Percentiles rank a stretch among this genome's conserved stretches.
These are phyloP conservation scores for Fusarium tjaetaba DNA, from an alignment of 2,329 filamentous ascomycete species.

Conservation along the genomic window DNA sequence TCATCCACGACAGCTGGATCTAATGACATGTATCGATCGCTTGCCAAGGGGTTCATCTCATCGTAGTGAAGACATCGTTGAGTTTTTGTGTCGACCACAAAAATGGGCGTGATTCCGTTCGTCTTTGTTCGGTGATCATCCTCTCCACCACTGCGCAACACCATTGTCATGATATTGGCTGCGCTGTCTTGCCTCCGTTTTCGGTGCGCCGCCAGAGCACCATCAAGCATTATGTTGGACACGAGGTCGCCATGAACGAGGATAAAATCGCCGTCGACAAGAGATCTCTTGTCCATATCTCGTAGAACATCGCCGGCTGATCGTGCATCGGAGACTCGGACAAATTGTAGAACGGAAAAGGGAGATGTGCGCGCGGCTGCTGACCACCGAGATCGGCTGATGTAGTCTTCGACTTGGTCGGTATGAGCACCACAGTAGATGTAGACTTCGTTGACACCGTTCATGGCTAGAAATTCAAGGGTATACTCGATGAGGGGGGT, in stretches of 20 bases:
- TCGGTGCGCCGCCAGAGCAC: conserved; percentile 80
- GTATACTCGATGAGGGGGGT: conserved; percentile 97
- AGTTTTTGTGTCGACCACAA: conserved; percentile 83
- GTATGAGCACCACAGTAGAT: conserved; percentile 91
- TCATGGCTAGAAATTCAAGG: conserved; percentile 93
- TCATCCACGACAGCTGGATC: conserved; percentile 82
- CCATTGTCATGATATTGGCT: conserved; percentile 97
- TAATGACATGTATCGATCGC: conserved; percentile 73
- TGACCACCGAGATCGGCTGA: conserved; percentile 80
- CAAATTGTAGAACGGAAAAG: conserved; percentile 83
- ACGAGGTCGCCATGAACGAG: conserved; percentile 93
- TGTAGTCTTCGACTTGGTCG: conserved; percentile 86
- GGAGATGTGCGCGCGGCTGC: conserved; percentile 65
- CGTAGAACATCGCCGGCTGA: conserved; percentile 95
- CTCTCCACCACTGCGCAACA: conserved; percentile 80
- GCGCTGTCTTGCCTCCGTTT: conserved; percentile 84
- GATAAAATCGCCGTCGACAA: conserved; percentile 91
- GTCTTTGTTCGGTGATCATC: conserved; percentile 79
- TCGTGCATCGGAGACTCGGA: conserved; percentile 83
- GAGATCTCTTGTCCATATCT: conserved; percentile 85
- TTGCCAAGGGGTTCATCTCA: conserved; percentile 78
- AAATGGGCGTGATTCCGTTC: conserved; percentile 80
- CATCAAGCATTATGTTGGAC: conserved; percentile 86
- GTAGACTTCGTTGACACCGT: conserved; percentile 93
- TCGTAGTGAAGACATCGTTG: conserved; percentile 93